Conservation (phyloP, 371 early-diverging fungal species). For the Rhizopus arrhizus region DNA sequence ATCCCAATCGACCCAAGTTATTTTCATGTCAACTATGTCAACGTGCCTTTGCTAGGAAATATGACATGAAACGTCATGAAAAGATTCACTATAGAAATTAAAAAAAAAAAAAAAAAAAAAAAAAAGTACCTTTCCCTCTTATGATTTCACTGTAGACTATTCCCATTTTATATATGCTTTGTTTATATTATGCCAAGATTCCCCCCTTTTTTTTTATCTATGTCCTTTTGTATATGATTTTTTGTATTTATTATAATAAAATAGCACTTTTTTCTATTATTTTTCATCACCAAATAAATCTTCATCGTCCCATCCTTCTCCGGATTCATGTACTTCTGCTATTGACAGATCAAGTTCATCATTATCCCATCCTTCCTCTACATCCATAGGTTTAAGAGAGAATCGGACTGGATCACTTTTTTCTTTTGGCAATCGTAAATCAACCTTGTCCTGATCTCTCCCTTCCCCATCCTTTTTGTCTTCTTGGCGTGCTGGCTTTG, state of each 20-base stretch:
- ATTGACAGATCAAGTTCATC: conserved; percentile 1
- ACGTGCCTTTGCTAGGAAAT: conserved; percentile 38
- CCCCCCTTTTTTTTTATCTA: not conserved
- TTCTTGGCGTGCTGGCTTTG: too few species aligned
- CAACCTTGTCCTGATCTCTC: too few species aligned
- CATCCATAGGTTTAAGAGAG: too few species aligned
- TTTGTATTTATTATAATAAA: not conserved
- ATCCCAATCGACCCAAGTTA: conserved; percentile 32
- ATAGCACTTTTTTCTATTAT: conserved; percentile 1
- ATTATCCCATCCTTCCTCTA: not conserved
- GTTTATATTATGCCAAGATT: conserved; percentile 2
- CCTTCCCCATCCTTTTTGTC: too few species aligned
- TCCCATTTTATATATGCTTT: conserved; percentile 1
- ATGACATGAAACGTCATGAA: conserved; percentile 43
- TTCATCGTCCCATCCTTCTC: conserved; percentile 26
- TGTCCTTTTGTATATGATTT: conserved; percentile 2
- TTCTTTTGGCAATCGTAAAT: not conserved
- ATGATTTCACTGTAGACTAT: not conserved
- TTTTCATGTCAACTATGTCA: conserved; percentile 28
- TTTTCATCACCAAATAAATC: conserved; percentile 20
- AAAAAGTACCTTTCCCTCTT: not conserved
- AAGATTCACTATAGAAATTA: conserved; percentile 31
- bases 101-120: not conserved
- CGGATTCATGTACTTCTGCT: not conserved
- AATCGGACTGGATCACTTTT: conserved; percentile 1